Evolutionary conservation across 805 yeast genomes (phyloP).

Genomic region (Saturnispora silvae): DNA sequence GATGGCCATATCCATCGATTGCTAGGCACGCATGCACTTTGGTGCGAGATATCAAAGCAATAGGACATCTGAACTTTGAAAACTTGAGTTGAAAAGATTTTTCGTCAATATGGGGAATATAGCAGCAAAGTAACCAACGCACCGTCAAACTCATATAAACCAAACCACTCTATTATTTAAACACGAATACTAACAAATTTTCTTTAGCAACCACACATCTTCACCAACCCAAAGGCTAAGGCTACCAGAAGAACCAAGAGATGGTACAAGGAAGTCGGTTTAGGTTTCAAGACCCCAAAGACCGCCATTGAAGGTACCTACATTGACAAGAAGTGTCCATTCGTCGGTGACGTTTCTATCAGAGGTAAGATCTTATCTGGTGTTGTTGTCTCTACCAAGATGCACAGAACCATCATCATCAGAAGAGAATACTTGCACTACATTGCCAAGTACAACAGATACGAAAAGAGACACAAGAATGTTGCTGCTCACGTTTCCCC

Average conservation of each 20-base stretch:
- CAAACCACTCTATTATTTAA: background rate
- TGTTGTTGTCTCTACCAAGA: slow-evolving; percentile 99
- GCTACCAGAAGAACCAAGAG: slow-evolving; percentile 98
- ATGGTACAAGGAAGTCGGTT: slow-evolving; percentile 99
- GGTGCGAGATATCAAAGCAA: no score
- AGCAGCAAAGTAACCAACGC: background rate
- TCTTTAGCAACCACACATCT: slow-evolving; percentile 96
- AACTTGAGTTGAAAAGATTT: background rate
- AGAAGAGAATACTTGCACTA: slow-evolving; percentile 99
- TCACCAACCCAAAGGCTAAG: slow-evolving; percentile 99
- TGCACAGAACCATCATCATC: slow-evolving; percentile 99
- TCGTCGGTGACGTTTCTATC: slow-evolving; percentile 92
- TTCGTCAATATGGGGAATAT: background rate
- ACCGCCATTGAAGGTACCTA: slow-evolving; percentile 96
- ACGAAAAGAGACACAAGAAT: slow-evolving; percentile 99
- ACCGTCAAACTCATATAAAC: background rate
- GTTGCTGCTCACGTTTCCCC: slow-evolving; percentile 99
- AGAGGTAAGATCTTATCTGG: slow-evolving; percentile 99
- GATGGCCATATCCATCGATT: no score
- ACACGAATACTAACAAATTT: background rate
- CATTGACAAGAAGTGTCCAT: slow-evolving; percentile 99
- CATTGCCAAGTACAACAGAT: slow-evolving; percentile 99
- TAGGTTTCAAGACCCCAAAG: slow-evolving; percentile 99
- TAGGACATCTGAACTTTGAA: no score
- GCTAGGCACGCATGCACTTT: no score